A percentile compares a stretch with the other conserved stretches of the same genome.
Evolutionary conservation across 2,329 filamentous ascomycete genomes (phyloP).

Genomic region (Arthrobotrys sinensis): DNA sequence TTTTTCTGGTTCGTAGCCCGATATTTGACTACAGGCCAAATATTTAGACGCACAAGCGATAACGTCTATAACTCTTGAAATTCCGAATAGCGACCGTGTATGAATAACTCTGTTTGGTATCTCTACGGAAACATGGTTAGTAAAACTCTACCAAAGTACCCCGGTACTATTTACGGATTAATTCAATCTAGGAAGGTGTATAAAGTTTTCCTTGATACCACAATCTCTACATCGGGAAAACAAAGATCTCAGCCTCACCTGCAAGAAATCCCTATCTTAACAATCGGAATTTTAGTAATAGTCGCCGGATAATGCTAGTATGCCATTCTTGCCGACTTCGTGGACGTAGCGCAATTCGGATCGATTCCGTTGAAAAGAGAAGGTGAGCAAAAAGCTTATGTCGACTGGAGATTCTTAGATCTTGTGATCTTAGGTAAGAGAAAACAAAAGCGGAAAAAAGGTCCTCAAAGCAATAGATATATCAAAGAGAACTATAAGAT

Average conservation of each 20-base stretch:
- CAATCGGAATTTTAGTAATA: background rate
- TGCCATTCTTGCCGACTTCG: background rate
- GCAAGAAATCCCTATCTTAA: constrained; percentile 6
- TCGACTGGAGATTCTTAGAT: constrained; percentile 20
- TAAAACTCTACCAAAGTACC: constrained; percentile 18
- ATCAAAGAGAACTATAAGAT: constrained; percentile 10
- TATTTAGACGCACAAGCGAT: no score
- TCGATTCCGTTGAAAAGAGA: constrained; percentile 46
- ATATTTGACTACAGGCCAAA: background rate
- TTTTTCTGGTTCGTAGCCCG: no score
- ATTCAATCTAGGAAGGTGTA: constrained; percentile 22
- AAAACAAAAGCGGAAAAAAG: constrained; percentile 18
- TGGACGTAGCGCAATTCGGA: constrained; percentile 20
- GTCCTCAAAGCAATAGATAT: constrained; percentile 33
- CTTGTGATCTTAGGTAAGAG: constrained; percentile 23
- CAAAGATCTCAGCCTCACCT: constrained; percentile 45
- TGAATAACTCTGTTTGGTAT: background rate
- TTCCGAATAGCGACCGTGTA: background rate
- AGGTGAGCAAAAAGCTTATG: constrained; percentile 26
- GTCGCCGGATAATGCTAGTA: background rate
- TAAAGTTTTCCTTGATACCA: background rate
- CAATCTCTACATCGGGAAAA: background rate
- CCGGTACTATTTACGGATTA: background rate
- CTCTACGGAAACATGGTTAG: constrained; percentile 20
- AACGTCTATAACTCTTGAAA: background rate